A percentile compares a stretch with the other conserved stretches of the same genome.
Evolutionary conservation across 2,329 filamentous ascomycete genomes (phyloP).

Genomic region (Epichloe hybrida): DNA sequence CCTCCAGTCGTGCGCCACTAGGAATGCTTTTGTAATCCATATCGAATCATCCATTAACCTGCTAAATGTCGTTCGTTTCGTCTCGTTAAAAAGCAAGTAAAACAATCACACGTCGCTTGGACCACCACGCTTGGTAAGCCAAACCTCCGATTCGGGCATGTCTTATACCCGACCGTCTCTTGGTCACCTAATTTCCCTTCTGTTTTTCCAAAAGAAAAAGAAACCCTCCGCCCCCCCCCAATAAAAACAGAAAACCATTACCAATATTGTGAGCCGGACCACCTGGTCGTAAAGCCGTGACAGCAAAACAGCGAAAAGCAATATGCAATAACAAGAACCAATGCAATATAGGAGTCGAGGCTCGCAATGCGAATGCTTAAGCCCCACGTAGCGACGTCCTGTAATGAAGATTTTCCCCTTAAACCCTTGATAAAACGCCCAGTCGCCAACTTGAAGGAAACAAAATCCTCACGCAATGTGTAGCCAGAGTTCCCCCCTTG

Average conservation of each 20-base stretch:
- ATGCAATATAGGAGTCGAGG: not conserved
- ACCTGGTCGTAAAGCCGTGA: conserved; percentile 10
- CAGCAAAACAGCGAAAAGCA: not conserved
- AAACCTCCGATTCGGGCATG: not conserved
- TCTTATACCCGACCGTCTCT: not conserved
- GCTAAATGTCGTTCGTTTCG: not conserved
- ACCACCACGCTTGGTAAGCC: not conserved
- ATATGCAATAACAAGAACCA: not conserved
- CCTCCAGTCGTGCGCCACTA: not conserved
- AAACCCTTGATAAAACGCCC: not conserved
- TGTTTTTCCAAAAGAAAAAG: not conserved
- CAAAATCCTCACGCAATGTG: not conserved
- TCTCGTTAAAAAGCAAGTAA: not conserved
- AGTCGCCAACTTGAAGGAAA: not conserved
- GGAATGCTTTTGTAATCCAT: not conserved
- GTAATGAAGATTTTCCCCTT: not conserved
- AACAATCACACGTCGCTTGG: not conserved
- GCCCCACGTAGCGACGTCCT: not conserved
- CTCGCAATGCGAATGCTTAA: not conserved
- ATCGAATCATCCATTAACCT: not conserved
- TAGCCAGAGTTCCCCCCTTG: not conserved
- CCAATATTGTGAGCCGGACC: conserved; percentile 8
- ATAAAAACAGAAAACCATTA: not conserved
- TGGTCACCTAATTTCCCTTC: not conserved
- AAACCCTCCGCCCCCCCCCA: no score